Percentiles rank a stretch among this genome's conserved stretches.
phyloP scores from a whole-genome alignment of 495 filamentous ascomycete genomes.

The Penicillium bovifimosum region DNA sequence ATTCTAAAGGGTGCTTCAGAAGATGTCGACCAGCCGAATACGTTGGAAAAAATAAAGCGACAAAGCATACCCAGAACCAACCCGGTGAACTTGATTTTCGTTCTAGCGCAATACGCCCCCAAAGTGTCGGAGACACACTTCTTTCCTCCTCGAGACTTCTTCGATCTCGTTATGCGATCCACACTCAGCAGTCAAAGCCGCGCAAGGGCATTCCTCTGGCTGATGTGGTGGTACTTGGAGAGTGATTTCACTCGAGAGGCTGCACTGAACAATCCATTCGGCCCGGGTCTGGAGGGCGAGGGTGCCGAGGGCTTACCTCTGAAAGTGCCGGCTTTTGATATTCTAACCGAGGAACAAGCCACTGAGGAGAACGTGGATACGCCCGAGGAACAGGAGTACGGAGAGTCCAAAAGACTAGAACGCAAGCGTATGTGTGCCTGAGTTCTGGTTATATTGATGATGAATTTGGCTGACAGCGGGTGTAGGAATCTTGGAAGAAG shows the following conservation, averaged over 20 bases:
- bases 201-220: slow-evolving; percentile 87
- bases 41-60: slow-evolving; percentile 74
- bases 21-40: slow-evolving; percentile 80
- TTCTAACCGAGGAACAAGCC: slow-evolving; percentile 70
- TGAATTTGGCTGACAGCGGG: slow-evolving; percentile 4
- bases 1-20: slow-evolving; percentile 97
- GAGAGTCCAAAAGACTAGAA: slow-evolving; percentile 75
- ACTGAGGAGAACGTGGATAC: slow-evolving; percentile 87
- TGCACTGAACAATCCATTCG: slow-evolving; percentile 84
- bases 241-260: slow-evolving; percentile 84
- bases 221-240: slow-evolving; percentile 99
- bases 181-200: slow-evolving; percentile 77
- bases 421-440: slow-evolving; percentile 58
- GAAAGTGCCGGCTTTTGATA: slow-evolving; percentile 77
- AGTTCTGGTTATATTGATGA: background rate
- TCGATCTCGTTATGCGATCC: slow-evolving; percentile 89
- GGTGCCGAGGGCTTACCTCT: slow-evolving; percentile 59
- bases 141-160: slow-evolving; percentile 79
- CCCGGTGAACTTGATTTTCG: slow-evolving; percentile 93
- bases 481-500: slow-evolving; percentile 54
- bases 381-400: slow-evolving; percentile 77
- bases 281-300: slow-evolving; percentile 60
- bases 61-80: slow-evolving; percentile 75
- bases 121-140: slow-evolving; percentile 94
- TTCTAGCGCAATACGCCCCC: slow-evolving; percentile 83